Evolutionary conservation across 495 filamentous ascomycete genomes (phyloP), one percentile per base, ranked within the genome.

Genomic region (Talaromyces ruber): DNA sequence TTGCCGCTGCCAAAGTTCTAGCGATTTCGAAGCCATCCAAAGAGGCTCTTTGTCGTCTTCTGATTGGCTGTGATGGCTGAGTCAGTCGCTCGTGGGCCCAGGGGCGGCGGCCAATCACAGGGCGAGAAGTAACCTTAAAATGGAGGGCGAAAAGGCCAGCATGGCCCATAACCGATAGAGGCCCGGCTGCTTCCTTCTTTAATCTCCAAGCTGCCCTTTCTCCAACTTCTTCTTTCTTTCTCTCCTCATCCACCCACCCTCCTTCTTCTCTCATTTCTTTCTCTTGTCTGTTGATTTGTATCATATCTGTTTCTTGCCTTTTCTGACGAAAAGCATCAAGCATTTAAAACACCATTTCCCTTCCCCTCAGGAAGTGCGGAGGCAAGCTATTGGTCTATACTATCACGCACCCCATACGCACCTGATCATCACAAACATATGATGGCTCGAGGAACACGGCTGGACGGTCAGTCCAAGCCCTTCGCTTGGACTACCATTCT

Each of bases 401-500:
- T 58, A 32, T 11, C 24, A 43, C 43, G 4, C 21, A 14, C n/a
- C 28, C 25, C 1, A 57, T 30, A 22, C n/a, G n/a, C 59, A 37
- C 22, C 47, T 43, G 60, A 64, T 63, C 66, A 59, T 64, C 65
- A 65, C 58, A 55, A 52, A 50, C 51, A 64, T 68, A 72, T 60
- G 65, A 84, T 84, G 82, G 71, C 81, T 64, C 74, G 80, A 61
- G 64, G 73, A 58, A 72, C 75, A 60, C 70, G 73, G 67, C 72
- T 66, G 67, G 72, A 66, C 65, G 69, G 71, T 62, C 75, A 70
- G 71, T 78, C 79, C 68, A 76, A 76, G 76, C 75, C 80, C 37
- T 80, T 84, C 64, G 74, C 80, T 67, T 89, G 86, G 82, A 88
- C 88, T 67, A 85, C 91, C 68, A 73, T 93, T 70, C 82, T 92